Evolutionary conservation across 2,329 filamentous ascomycete species (phyloP).

Genomic region (Dactylonectria macrodidyma): DNA sequence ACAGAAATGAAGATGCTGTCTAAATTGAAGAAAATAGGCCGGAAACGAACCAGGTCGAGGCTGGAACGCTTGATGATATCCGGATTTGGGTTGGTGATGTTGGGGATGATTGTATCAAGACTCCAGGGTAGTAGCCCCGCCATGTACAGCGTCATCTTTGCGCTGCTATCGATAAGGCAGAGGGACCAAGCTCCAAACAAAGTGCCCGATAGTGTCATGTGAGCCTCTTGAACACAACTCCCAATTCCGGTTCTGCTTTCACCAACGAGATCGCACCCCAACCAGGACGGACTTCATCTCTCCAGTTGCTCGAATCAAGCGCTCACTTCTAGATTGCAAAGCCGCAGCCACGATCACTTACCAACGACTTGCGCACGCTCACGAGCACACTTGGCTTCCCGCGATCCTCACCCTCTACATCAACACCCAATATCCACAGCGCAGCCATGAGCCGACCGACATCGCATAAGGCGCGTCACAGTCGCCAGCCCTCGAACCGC

Average conservation of each 20-base stretch:
- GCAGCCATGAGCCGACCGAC: slow-evolving; percentile 61
- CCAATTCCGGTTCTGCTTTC: slow-evolving; percentile 27
- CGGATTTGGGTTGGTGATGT: slow-evolving; percentile 25
- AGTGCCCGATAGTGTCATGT: slow-evolving; percentile 35
- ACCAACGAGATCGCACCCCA: slow-evolving; percentile 10
- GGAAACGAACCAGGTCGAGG: background rate
- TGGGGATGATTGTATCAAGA: slow-evolving; percentile 41
- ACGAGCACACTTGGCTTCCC: background rate
- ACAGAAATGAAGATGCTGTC: slow-evolving; percentile 35
- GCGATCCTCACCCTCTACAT: slow-evolving; percentile 5
- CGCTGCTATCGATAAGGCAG: slow-evolving; percentile 50
- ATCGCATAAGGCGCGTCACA: slow-evolving; percentile 58
- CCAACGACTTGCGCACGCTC: background rate
- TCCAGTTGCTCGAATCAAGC: background rate
- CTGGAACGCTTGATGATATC: slow-evolving; percentile 11
- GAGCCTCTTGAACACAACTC: slow-evolving; percentile 29
- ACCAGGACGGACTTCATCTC: background rate
- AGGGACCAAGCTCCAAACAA: slow-evolving; percentile 31
- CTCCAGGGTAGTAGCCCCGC: slow-evolving; percentile 31
- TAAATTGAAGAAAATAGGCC: background rate
- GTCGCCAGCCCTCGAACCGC: slow-evolving; percentile 58
- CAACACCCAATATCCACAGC: slow-evolving; percentile 29
- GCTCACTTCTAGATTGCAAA: background rate
- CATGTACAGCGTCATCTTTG: slow-evolving; percentile 41
- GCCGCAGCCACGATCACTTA: background rate